Evolutionary conservation across 768 basidiomycete species (phyloP).

Genomic region (Serendipita indica): DNA sequence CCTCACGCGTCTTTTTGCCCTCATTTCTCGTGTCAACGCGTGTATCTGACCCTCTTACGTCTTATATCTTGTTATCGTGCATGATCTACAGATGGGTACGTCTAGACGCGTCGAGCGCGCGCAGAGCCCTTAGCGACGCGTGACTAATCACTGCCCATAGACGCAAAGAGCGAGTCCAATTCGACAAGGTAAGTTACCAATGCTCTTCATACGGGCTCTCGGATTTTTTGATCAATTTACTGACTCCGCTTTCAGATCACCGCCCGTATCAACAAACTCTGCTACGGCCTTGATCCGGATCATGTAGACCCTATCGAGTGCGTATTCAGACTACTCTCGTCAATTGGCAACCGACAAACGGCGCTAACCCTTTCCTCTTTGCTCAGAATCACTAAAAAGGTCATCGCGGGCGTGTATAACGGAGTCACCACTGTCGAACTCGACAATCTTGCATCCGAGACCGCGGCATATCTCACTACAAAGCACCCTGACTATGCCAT

Average conservation of each 20-base stretch:
- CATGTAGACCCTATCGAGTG: slow-evolving; percentile 90
- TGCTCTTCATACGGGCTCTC: slow-evolving; percentile 11
- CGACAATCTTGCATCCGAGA: slow-evolving; percentile 94
- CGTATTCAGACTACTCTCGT: slow-evolving; percentile 19
- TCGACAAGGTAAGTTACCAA: slow-evolving; percentile 61
- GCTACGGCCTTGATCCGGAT: slow-evolving; percentile 87
- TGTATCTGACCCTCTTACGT: slow-evolving; percentile 11
- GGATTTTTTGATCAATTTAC: slow-evolving; percentile 1
- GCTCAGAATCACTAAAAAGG: slow-evolving; percentile 73
- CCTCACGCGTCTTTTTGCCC: slow-evolving; percentile 11
- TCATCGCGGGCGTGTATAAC: slow-evolving; percentile 82
- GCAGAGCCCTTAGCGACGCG: background rate
- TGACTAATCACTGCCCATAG: slow-evolving; percentile 24
- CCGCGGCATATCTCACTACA: slow-evolving; percentile 92
- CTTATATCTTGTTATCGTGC: slow-evolving; percentile 7
- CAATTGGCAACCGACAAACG: background rate
- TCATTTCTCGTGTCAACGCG: background rate
- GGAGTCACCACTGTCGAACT: slow-evolving; percentile 96
- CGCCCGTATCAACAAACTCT: slow-evolving; percentile 73
- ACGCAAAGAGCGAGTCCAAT: slow-evolving; percentile 84
- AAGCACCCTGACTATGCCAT: slow-evolving; percentile 97
- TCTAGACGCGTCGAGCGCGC: slow-evolving; percentile 18
- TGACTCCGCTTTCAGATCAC: slow-evolving; percentile 45
- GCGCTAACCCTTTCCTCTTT: background rate
- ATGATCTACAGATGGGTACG: slow-evolving; percentile 34